Percentiles rank a stretch among this genome's conserved stretches.
phyloP scores from a whole-genome alignment of 2,329 filamentous ascomycete genomes.

The Arthrinium puccinioides region DNA sequence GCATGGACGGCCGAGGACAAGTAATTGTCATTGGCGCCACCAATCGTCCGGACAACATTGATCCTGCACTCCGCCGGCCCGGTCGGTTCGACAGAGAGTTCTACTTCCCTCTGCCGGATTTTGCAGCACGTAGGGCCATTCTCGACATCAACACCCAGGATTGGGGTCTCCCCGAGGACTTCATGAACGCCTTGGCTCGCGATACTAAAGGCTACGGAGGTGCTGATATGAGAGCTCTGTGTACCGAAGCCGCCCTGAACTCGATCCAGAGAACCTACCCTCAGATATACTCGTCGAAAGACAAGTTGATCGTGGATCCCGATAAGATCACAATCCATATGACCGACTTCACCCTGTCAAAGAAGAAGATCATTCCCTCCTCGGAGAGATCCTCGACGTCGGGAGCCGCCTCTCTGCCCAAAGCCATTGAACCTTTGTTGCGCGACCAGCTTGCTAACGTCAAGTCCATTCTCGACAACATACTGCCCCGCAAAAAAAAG shows the following conservation, averaged over 20 bases:
- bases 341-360: slow-evolving; percentile 94
- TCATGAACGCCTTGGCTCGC: slow-evolving; percentile 79
- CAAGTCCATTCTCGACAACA: slow-evolving; percentile 59
- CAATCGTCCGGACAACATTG: slow-evolving; percentile 92
- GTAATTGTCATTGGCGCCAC: slow-evolving; percentile 99
- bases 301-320: slow-evolving; percentile 85
- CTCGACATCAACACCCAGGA: slow-evolving; percentile 92
- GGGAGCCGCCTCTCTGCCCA: slow-evolving; percentile 72
- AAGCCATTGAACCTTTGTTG: slow-evolving; percentile 74
- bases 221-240: slow-evolving; percentile 87
- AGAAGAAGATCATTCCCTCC: slow-evolving; percentile 93
- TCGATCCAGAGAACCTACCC: slow-evolving; percentile 93
- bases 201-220: slow-evolving; percentile 95
- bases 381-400: slow-evolving; percentile 86
- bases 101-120: slow-evolving; percentile 88
- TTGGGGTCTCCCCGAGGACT: slow-evolving; percentile 74
- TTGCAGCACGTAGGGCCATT: slow-evolving; percentile 73
- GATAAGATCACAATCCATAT: slow-evolving; percentile 78
- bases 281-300: slow-evolving; percentile 86
- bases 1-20: slow-evolving; percentile 96
- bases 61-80: slow-evolving; percentile 87
- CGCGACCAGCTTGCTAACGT: slow-evolving; percentile 65
- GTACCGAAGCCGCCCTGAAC: slow-evolving; percentile 92
- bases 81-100: slow-evolving; percentile 97
- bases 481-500: slow-evolving; percentile 79